These are phyloP conservation scores for Polytrichum formosum DNA, from an alignment of 225 moss, liverwort and hornwort genomes.

Conservation along the genomic window DNA sequence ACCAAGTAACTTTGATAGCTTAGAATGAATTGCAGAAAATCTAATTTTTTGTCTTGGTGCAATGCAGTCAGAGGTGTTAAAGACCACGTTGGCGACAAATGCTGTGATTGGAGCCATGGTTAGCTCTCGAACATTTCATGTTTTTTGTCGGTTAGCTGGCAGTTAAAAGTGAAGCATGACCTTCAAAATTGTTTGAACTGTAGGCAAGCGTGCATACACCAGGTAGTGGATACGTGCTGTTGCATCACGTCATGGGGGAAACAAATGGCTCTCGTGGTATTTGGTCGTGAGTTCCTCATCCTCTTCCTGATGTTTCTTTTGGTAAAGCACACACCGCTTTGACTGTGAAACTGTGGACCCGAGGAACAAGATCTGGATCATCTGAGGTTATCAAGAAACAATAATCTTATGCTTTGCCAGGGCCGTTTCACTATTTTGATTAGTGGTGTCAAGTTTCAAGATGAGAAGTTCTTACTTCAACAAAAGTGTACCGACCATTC, in stretches of 20 bases:
- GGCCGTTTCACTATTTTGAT: too few relatives aligned
- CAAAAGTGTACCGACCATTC: too few relatives aligned
- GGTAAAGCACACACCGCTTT: too few relatives aligned
- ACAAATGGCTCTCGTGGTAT: conserved; percentile 82
- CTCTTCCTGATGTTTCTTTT: background rate
- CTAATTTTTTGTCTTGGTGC: conserved; percentile 18
- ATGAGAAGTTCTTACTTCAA: too few relatives aligned
- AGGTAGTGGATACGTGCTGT: conserved; percentile 92
- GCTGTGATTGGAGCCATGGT: conserved; percentile 97
- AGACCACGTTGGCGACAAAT: conserved; percentile 87
- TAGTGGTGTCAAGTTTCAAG: too few relatives aligned
- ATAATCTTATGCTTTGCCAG: too few relatives aligned
- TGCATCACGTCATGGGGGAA: conserved; percentile 98
- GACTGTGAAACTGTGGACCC: too few relatives aligned
- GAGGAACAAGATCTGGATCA: too few relatives aligned
- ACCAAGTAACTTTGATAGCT: background rate
- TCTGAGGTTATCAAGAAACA: too few relatives aligned
- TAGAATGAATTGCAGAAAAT: background rate
- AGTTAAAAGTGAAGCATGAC: conserved; percentile 3
- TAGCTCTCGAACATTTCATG: conserved; percentile 9
- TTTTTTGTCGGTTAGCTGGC: background rate
- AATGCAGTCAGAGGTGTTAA: conserved; percentile 79
- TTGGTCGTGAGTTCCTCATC: conserved; percentile 81
- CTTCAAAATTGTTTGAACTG: conserved; percentile 18
- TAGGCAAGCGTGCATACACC: conserved; percentile 88